A percentile compares a stretch with the other conserved stretches of the same genome.
phyloP scores from a whole-genome alignment of 305 asterid species.

The Striga hermonthica region DNA sequence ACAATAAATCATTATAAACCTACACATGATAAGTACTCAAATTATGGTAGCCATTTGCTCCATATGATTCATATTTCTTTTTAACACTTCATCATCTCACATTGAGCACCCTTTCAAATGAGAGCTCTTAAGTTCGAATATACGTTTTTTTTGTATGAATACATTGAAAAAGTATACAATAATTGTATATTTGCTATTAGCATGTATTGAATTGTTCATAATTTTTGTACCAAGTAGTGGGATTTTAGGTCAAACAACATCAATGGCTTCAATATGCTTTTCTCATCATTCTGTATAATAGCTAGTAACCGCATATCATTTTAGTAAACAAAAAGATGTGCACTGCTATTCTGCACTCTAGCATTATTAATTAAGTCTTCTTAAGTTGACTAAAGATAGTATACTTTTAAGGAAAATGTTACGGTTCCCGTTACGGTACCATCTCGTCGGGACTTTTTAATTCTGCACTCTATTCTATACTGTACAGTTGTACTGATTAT shows the following conservation, averaged over 20 bases:
- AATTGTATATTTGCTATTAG: background rate
- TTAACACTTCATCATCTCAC: background rate
- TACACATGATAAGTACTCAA: slow-evolving; percentile 6
- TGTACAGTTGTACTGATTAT: too few relatives aligned
- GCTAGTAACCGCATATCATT: slow-evolving; percentile 17
- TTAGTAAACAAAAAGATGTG: background rate
- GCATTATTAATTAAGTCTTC: slow-evolving; percentile 7
- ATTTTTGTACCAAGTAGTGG: slow-evolving; percentile 9
- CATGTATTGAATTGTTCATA: slow-evolving; percentile 1
- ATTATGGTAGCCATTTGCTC: slow-evolving; percentile 11
- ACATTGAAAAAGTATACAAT: background rate
- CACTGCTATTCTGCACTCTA: background rate
- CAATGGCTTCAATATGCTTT: slow-evolving; percentile 29
- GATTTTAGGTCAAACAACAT: slow-evolving; percentile 33
- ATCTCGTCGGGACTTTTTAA: too few relatives aligned
- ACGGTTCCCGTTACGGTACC: too few relatives aligned
- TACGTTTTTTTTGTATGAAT: background rate
- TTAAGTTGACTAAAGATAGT: background rate
- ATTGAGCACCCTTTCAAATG: background rate
- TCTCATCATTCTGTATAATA: slow-evolving; percentile 21
- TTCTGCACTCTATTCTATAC: too few relatives aligned
- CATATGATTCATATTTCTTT: slow-evolving; percentile 17
- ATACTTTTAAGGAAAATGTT: background rate
- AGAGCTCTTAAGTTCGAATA: background rate
- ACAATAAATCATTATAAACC: slow-evolving; percentile 9